Evolutionary conservation across 1,284 basidiomycete genomes (phyloP).

Genomic region (Fomes fomentarius): DNA sequence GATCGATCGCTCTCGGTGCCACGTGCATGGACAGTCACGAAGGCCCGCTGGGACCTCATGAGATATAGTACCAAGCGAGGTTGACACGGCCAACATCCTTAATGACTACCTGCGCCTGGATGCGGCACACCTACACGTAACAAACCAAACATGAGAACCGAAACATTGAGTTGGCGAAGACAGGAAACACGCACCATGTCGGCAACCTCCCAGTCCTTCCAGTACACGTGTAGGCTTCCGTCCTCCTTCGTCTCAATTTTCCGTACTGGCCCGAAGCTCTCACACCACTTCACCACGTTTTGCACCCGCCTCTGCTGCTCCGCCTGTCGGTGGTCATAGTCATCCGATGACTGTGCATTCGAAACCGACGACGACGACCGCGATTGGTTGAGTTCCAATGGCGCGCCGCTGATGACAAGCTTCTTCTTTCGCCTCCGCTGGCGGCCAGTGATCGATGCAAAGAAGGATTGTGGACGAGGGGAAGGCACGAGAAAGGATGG

Average conservation of each 20-base stretch:
- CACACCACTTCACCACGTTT: slow-evolving; percentile 33
- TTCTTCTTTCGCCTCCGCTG: slow-evolving; percentile 30
- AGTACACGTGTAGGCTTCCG: slow-evolving; percentile 34
- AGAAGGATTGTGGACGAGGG: slow-evolving; percentile 29
- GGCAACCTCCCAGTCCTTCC: slow-evolving; percentile 35
- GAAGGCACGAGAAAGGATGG: slow-evolving; percentile 32
- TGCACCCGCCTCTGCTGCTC: slow-evolving; percentile 27
- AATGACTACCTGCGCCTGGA: slow-evolving; percentile 34
- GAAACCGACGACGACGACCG: slow-evolving; percentile 13
- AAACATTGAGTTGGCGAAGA: neutral
- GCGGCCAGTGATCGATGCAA: slow-evolving; percentile 28
- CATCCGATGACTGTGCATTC: slow-evolving; percentile 2
- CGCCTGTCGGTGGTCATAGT: slow-evolving; percentile 16
- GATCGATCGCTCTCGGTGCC: slow-evolving; percentile 2
- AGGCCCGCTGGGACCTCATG: slow-evolving; percentile 11
- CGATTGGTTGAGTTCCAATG: slow-evolving; percentile 12
- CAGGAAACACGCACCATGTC: slow-evolving; percentile 29
- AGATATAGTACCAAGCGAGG: slow-evolving; percentile 35
- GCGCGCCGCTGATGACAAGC: slow-evolving; percentile 31
- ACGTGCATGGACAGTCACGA: neutral
- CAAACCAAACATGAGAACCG: neutral
- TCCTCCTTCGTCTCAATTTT: slow-evolving; percentile 33
- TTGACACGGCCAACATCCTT: slow-evolving; percentile 35
- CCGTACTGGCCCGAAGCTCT: slow-evolving; percentile 31
- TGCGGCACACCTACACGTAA: slow-evolving; percentile 31